These are phyloP conservation scores for Magnaporthales sp. DNA, from an alignment of 2,329 filamentous ascomycete species.

Conservation along the genomic window DNA sequence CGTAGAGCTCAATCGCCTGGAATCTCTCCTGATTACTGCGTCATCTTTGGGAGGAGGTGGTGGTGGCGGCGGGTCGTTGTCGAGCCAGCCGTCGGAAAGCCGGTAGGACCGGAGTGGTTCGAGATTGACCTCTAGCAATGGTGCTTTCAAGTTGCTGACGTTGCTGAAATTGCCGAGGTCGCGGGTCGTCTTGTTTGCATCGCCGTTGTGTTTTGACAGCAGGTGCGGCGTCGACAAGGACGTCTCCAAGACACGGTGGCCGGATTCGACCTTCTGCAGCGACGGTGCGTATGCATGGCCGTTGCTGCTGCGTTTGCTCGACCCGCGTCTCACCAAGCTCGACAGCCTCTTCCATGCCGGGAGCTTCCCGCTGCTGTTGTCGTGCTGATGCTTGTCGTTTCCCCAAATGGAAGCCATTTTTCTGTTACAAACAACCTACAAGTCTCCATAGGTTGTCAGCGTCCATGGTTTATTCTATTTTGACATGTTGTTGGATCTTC, in stretches of 20 bases:
- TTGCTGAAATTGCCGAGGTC: not conserved
- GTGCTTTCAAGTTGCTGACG: not conserved
- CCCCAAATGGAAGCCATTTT: not conserved
- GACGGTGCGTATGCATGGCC: not conserved
- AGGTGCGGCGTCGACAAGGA: not conserved
- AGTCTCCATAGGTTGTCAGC: not conserved
- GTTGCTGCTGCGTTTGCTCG: not conserved
- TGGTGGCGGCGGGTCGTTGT: not conserved
- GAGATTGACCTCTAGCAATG: not conserved
- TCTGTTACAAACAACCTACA: not conserved
- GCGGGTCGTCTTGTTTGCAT: not conserved
- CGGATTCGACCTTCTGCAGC: not conserved
- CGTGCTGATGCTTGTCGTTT: not conserved
- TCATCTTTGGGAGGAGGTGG: not conserved
- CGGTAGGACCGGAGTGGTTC: not conserved
- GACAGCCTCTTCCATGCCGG: not conserved
- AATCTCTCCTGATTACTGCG: not conserved
- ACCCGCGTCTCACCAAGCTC: not conserved
- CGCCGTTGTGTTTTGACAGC: not conserved
- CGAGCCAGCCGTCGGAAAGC: not conserved
- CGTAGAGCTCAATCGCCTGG: not conserved
- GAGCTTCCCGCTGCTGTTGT: not conserved
- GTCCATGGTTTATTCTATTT: not conserved
- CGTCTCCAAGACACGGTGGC: not conserved
- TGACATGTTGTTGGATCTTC: not conserved